Evolutionary conservation across 768 basidiomycete species (phyloP), one percentile per base, ranked within the genome.

Genomic region (Pisolithus marmoratus): DNA sequence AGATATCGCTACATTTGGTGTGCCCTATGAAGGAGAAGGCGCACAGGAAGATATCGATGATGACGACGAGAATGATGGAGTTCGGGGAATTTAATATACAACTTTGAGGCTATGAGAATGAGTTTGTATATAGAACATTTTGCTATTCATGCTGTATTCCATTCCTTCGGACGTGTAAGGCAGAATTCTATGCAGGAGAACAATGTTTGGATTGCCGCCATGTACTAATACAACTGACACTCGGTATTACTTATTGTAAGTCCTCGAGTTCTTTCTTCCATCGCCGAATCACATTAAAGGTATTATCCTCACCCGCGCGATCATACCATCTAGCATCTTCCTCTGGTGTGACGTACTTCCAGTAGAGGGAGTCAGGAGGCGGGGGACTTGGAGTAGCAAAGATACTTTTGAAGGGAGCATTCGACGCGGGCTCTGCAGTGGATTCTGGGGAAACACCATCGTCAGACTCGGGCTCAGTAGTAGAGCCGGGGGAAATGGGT

Each of bases 351-450:
- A n/a, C 24, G 9, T 44, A 52, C n/a, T 38, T 37, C 51, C 40
- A 52, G 43, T 44, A 52, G 3, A 52, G n/a, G 4, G 34, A 52
- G 22, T 22, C 31, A 14, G 44, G 27, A 0, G 51, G 36, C 14
- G 31, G 51, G 8, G 51, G 36, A 24, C 44, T 47, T 49, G 51
- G 40, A 7, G 44, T 44, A 36, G 44, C 29, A n/a, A 48, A 52
- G 24, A 41, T 34, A 51, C 8, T 12, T 20, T 31, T 26, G 36
- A 27, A 20, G 17, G 38, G 38, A 19, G 38, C 15, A 15, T 40
- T n/a, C 1, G 38, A 40, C 38, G 17, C 15, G 1, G 38, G 38
- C 38, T 40, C 38, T 17, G 17, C 19, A 5, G 17, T 40, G 4
- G 38, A 40, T 8, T n/a, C 38, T n/a, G 38, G 38, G 3, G 38